Evolutionary conservation across 2,329 filamentous ascomycete species (phyloP), one percentile per base, ranked within the genome.

Genomic region (Cladosporium velox): DNA sequence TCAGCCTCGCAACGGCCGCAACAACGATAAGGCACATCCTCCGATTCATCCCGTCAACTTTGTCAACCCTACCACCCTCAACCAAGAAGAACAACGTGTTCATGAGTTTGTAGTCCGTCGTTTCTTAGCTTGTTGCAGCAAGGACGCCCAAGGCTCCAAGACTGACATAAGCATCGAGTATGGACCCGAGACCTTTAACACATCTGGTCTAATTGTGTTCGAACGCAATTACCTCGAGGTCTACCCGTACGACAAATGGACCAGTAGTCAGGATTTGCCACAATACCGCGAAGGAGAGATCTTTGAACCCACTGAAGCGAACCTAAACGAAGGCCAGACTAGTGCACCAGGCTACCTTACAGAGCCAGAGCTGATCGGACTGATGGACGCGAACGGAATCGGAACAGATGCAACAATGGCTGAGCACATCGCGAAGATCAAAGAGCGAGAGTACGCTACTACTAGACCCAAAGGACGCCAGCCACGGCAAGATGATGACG

Each of bases 401-500:
- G 95, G 95, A 14, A 99, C 95, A 11, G 95, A 99, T 80, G 95
- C 95, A 7, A 99, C 95, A 1, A 99, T 99, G 95, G 95, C 95
- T 0, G 95, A 99, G 73, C 95, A 99, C 76, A 99, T 99, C 73
- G 88, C 91, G 67, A 99, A 94, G 79, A 96, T 99, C 72, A 93
- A 98, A 78, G 88, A 93, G 66, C 85, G 95, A 67, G 85, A 93
- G 72, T 99, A 99, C 74, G 94, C 93, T 59, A 87, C 88, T 65
- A 89, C 90, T 75, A 75, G 87, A 79, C 75, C 84, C 74, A 84
- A 79, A 68, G 77, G 74, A 21, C 62, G 72, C 15, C 67, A 66
- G 30, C 52, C 65, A 1, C 72, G 76, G 51, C 76, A 74, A 34
- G 72, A 71, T 60, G 74, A 69, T 76, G 78, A 38, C 71, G 75